Evolutionary conservation across 352 stramenopile genomes (phyloP), one percentile per base, ranked within the genome.

Genomic region (Porosira glacialis): DNA sequence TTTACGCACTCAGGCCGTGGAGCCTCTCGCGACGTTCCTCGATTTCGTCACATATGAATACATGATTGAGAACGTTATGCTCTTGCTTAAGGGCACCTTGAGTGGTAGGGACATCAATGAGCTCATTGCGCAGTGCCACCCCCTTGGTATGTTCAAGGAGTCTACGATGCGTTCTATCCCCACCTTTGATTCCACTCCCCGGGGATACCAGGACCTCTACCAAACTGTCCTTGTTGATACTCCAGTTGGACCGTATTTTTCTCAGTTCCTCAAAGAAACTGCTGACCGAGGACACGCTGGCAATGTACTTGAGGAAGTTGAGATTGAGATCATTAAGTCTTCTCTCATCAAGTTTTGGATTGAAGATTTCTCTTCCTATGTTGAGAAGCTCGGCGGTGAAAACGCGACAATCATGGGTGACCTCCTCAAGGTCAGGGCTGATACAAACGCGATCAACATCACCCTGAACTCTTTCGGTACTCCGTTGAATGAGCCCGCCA

Each of bases 1-100:
- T 74, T 70, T 99, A 35, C 93, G 96, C 43, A 94, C 95, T 11
- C 95, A 99, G 72, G 93, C 96, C 2, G 89, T 96, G 38, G 94
- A 98, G 79, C 96, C 96, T 13, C 87, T 99, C 27, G 89, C 90
- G 44, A 93, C 94, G 51, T 99, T 99, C 79, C 71, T 99, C 22
- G 96, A 99, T 61, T 99, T 97, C 81, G 98, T 99, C 85, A 98
- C 94, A 60, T 98, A 93, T 77, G 96, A 99, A 87, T 99, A 99
- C 88, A 99, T 99, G 96, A 99, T 99, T 81, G 96, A 98, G 80
- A 99, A 98, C 78, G 92, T 99, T 50, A 98, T 99, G 83, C 87
- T 98, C 33, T 87, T 99, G 26, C 90, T 99, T 52, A 98, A 98
- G 78, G 95, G 95, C 59, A 98, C 96, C 41, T 86, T 99, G 17